These are phyloP conservation scores for Pseudevernia furfuracea DNA, from an alignment of 495 filamentous ascomycete genomes.

Conservation along the genomic window DNA sequence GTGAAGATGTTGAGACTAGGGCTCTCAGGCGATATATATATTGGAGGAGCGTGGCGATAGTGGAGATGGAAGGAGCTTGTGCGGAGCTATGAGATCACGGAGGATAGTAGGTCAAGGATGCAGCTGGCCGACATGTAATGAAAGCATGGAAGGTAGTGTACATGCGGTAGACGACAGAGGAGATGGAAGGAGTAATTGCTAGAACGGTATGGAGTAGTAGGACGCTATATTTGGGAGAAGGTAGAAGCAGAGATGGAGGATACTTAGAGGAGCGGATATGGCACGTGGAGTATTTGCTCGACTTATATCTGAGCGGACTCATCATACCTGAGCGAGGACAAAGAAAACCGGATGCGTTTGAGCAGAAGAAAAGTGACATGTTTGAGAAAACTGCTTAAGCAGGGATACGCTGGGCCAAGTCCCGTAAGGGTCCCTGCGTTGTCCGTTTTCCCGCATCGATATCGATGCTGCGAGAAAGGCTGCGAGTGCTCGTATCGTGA, in stretches of 20 bases:
- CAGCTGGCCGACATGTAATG: slow-evolving; percentile 1
- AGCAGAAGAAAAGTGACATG: not conserved
- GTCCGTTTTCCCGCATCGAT: not conserved
- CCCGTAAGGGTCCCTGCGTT: not conserved
- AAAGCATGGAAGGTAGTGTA: slow-evolving; percentile 1
- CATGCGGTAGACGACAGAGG: slow-evolving; percentile 6
- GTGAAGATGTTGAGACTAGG: not conserved
- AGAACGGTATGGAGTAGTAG: not conserved
- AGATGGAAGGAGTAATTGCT: not conserved
- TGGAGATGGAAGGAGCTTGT: not conserved
- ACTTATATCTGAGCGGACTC: slow-evolving; percentile 8
- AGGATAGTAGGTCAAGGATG: not conserved
- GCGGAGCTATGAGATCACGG: not conserved
- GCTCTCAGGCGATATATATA: not conserved
- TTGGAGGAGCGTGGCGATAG: not conserved
- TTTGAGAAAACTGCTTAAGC: not conserved
- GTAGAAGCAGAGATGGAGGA: not conserved
- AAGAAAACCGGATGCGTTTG: not conserved
- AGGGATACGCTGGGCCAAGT: not conserved
- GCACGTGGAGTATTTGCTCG: not conserved
- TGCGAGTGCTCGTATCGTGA: not conserved
- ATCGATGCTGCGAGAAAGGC: not conserved
- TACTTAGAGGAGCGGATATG: not conserved
- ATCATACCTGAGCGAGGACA: no score
- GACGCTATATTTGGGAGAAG: not conserved